These are phyloP conservation scores for Hypoxylon trugodes DNA, from an alignment of 495 filamentous ascomycete genomes.

Conservation along the genomic window DNA sequence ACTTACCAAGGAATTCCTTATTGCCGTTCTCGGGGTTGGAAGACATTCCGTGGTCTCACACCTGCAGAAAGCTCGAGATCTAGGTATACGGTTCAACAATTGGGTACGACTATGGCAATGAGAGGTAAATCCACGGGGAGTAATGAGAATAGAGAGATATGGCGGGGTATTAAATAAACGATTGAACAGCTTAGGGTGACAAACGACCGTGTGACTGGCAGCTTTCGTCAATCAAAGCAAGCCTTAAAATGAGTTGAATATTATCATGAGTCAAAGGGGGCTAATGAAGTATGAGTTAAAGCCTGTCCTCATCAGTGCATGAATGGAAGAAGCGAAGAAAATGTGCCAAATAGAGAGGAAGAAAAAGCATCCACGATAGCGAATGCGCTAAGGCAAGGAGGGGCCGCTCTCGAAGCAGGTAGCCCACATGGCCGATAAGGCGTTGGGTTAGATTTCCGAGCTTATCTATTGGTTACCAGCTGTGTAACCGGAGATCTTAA, in stretches of 20 bases:
- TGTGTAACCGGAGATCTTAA: conserved; percentile 8
- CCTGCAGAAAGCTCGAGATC: no score
- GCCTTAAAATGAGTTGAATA: conserved; percentile 3
- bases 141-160: not conserved
- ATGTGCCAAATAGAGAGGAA: no score
- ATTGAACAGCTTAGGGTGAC: not conserved
- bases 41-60: conserved; percentile 30
- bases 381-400: conserved; percentile 14
- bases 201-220: no score
- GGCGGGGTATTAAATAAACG: not conserved
- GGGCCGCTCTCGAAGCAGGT: not conserved
- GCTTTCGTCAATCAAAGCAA: not conserved
- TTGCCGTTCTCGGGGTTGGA: conserved; percentile 16
- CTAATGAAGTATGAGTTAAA: no score
- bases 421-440: conserved; percentile 21
- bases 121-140: not conserved
- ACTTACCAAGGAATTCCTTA: conserved; percentile 34
- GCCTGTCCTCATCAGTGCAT: no score
- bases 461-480: conserved; percentile 36
- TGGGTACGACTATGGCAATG: not conserved
- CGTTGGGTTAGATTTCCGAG: conserved; percentile 11
- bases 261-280: conserved; percentile 10
- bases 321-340: conserved; percentile 9
- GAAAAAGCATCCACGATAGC: conserved; percentile 14
- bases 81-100: not conserved